These are phyloP conservation scores for Cladochytrium replicatum DNA, from an alignment of 192 early-diverging fungal species.

Conservation along the genomic window DNA sequence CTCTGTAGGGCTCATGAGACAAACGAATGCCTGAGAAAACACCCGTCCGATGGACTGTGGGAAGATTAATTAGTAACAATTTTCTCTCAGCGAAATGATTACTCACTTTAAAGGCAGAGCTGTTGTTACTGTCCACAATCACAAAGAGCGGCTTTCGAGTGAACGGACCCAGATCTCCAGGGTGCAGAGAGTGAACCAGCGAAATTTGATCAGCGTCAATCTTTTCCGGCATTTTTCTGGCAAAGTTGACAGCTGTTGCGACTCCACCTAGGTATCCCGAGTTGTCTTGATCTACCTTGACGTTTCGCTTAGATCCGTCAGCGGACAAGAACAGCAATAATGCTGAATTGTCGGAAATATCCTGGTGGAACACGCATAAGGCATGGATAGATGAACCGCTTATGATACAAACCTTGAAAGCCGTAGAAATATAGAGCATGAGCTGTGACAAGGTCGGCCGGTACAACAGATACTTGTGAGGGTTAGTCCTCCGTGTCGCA, in stretches of 20 bases:
- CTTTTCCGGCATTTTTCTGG: slow-evolving; percentile 55
- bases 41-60: neutral
- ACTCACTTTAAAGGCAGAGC: slow-evolving; percentile 66
- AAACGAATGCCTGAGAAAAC: slow-evolving; percentile 60
- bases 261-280: slow-evolving; percentile 67
- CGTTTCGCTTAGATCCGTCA: slow-evolving; percentile 53
- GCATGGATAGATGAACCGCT: neutral
- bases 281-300: slow-evolving; percentile 25
- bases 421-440: slow-evolving; percentile 82
- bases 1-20: slow-evolving; percentile 78
- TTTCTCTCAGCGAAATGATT: slow-evolving; percentile 1
- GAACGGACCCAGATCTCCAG: slow-evolving; percentile 84
- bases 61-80: slow-evolving; percentile 12
- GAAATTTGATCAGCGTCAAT: slow-evolving; percentile 34
- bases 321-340: slow-evolving; percentile 86
- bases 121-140: slow-evolving; percentile 87
- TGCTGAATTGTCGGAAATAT: slow-evolving; percentile 77
- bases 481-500: slow-evolving; percentile 47
- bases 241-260: slow-evolving; percentile 49
- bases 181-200: slow-evolving; percentile 72
- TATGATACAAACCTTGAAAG: slow-evolving; percentile 63
- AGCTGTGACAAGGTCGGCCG: slow-evolving; percentile 84
- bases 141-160: slow-evolving; percentile 92
- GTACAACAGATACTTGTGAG: slow-evolving; percentile 92
- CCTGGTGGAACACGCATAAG: slow-evolving; percentile 30